Evolutionary conservation across 2,329 filamentous ascomycete species (phyloP).

Genomic region (Xylaria sp.): DNA sequence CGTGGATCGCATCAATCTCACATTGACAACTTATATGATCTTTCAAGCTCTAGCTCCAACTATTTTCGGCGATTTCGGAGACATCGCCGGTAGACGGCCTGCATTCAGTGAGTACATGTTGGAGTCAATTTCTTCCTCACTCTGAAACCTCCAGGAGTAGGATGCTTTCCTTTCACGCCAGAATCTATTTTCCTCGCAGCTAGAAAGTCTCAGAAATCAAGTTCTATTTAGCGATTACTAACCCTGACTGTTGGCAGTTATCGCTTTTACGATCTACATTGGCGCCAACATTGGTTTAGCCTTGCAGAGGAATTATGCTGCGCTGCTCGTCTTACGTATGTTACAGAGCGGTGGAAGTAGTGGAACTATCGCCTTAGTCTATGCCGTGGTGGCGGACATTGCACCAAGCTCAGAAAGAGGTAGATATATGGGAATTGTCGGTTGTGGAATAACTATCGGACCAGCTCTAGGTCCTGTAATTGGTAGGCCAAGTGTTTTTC

Average conservation of each 20-base stretch:
- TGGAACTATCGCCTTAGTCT: conserved; percentile 75
- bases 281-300: conserved; percentile 69
- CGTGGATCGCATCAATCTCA: conserved; percentile 58
- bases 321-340: conserved; percentile 69
- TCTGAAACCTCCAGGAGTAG: too few species aligned
- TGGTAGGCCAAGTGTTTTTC: conserved; percentile 20
- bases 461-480: conserved; percentile 54
- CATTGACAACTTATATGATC: conserved; percentile 70
- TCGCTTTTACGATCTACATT: conserved; percentile 67
- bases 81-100: conserved; percentile 68
- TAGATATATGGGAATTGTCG: conserved; percentile 76
- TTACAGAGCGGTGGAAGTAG: conserved; percentile 73
- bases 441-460: conserved; percentile 66
- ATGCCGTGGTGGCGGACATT: conserved; percentile 77
- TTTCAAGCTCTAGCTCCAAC: conserved; percentile 71
- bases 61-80: conserved; percentile 70
- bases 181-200: background rate
- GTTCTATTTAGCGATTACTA: background rate
- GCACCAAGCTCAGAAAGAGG: conserved; percentile 75
- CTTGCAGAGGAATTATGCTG: conserved; percentile 65
- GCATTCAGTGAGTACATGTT: conserved; percentile 55
- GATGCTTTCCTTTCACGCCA: background rate
- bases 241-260: conserved; percentile 44
- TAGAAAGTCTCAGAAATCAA: background rate
- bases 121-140: background rate